Evolutionary conservation across 768 basidiomycete species (phyloP).

Genomic region (Trametopsis cervina): DNA sequence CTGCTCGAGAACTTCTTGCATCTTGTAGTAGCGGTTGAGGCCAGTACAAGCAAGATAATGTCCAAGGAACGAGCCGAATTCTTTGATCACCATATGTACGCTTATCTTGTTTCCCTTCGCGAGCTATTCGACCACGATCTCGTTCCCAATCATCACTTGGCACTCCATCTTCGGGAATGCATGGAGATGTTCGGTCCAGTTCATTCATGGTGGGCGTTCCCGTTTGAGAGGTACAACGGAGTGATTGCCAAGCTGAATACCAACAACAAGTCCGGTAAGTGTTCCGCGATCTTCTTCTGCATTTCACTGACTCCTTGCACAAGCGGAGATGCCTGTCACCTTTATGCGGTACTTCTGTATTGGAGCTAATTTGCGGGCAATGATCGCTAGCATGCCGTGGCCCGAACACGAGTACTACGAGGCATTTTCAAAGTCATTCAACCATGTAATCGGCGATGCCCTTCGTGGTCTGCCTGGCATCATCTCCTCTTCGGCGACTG

Average conservation of each 20-base stretch:
- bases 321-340: conserved; percentile 2
- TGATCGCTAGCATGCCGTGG: neutral
- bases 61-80: conserved; percentile 16
- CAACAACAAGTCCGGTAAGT: conserved; percentile 19
- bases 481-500: too few relatives aligned
- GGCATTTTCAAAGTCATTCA: neutral
- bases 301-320: neutral
- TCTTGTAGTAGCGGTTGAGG: conserved; percentile 27
- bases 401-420: neutral
- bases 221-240: conserved; percentile 26
- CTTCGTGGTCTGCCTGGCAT: neutral
- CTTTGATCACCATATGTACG: conserved; percentile 24
- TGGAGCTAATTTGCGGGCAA: neutral
- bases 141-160: conserved; percentile 32
- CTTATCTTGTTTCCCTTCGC: conserved; percentile 26
- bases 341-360: conserved; percentile 2
- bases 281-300: neutral
- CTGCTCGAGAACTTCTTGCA: conserved; percentile 22
- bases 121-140: conserved; percentile 25
- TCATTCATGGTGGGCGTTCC: conserved; percentile 17
- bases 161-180: conserved; percentile 29
- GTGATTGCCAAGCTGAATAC: conserved; percentile 20
- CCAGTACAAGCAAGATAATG: conserved; percentile 22
- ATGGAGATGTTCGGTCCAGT: conserved; percentile 16
- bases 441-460: neutral